These are phyloP conservation scores for Trametes elegans DNA, from an alignment of 768 basidiomycete genomes.

Conservation along the genomic window DNA sequence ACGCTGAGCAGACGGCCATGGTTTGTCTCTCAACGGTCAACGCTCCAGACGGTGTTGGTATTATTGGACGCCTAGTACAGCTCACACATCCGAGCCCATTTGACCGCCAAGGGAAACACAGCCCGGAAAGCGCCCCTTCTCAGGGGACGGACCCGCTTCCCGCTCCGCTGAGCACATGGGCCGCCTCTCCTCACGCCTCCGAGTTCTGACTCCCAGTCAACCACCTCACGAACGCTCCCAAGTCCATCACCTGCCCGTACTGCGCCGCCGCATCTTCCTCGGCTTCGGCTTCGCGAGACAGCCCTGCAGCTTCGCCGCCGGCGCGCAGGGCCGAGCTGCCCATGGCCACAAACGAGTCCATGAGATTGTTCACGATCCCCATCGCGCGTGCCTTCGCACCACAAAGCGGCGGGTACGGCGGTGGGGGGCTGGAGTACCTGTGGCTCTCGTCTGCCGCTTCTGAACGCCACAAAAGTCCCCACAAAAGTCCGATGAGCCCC, in stretches of 20 bases:
- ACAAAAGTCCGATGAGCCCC: too few species aligned
- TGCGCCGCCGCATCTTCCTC: slow-evolving; percentile 14
- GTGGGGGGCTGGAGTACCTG: slow-evolving; percentile 45
- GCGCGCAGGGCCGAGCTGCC: neutral
- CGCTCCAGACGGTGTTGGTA: neutral
- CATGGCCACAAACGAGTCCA: slow-evolving; percentile 60
- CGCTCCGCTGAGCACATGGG: slow-evolving; percentile 8
- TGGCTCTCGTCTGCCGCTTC: neutral
- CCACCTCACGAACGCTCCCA: slow-evolving; percentile 24
- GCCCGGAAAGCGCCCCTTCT: neutral
- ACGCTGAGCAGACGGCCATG: neutral
- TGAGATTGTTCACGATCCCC: slow-evolving; percentile 50
- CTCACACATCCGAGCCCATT: slow-evolving; percentile 1
- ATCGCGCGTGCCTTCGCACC: slow-evolving; percentile 40
- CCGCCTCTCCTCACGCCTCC: neutral
- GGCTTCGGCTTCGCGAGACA: neutral
- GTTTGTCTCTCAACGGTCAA: too few species aligned
- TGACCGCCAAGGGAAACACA: neutral
- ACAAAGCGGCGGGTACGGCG: slow-evolving; percentile 47
- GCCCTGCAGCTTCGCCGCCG: neutral
- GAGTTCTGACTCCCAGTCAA: slow-evolving; percentile 7
- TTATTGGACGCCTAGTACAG: neutral
- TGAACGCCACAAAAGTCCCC: too few species aligned
- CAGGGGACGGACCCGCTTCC: slow-evolving; percentile 7
- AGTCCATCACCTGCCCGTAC: slow-evolving; percentile 43